phyloP scores from a whole-genome alignment of 441 rosid genomes.

The Populus trichocarpa region DNA sequence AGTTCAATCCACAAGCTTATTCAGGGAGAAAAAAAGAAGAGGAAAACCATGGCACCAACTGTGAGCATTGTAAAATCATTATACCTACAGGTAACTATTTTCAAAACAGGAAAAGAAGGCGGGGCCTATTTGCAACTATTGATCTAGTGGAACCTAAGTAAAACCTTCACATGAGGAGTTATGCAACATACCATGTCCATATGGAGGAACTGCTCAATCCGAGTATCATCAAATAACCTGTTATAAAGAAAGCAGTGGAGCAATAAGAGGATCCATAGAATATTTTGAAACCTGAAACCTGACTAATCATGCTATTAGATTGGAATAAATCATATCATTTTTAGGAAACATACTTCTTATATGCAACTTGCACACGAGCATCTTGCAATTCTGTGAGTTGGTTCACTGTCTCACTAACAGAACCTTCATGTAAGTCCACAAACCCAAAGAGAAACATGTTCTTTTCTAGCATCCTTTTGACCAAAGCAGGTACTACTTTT shows the following conservation, averaged over 20 bases:
- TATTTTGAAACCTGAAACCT: background rate
- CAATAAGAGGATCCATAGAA: slow-evolving; percentile 5
- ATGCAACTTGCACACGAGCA: slow-evolving; percentile 50
- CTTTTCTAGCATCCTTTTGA: slow-evolving; percentile 62
- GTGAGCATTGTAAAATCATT: background rate
- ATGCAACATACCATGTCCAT: slow-evolving; percentile 62
- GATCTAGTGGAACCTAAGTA: background rate
- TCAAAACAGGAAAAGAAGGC: background rate
- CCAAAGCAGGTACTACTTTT: slow-evolving; percentile 45
- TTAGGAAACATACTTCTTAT: slow-evolving; percentile 40
- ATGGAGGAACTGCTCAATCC: slow-evolving; percentile 56
- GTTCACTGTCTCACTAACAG: slow-evolving; percentile 39
- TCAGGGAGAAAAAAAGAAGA: background rate
- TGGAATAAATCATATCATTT: background rate
- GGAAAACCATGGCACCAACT: background rate
- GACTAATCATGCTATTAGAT: background rate
- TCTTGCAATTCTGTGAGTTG: slow-evolving; percentile 54
- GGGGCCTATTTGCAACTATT: background rate
- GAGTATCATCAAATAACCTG: slow-evolving; percentile 52
- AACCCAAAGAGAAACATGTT: slow-evolving; percentile 65
- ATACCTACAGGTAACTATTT: background rate
- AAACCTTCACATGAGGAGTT: background rate
- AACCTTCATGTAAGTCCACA: slow-evolving; percentile 51
- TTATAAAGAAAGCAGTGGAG: slow-evolving; percentile 17
- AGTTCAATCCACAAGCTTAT: background rate